Evolutionary conservation across 2,329 filamentous ascomycete genomes (phyloP).

Genomic region (Zopfia rhizophila): DNA sequence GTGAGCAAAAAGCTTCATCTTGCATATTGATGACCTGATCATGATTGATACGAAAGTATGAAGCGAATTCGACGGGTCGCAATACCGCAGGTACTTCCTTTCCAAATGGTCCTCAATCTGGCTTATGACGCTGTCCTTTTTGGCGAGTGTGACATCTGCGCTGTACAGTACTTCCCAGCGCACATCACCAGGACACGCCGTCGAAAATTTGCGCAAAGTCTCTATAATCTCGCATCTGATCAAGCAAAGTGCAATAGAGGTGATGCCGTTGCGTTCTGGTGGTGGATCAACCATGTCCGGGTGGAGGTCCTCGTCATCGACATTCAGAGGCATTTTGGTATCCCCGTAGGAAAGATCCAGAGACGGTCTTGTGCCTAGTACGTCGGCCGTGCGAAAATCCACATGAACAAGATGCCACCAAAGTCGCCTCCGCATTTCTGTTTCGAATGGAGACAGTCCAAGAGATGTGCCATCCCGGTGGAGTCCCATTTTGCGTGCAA

Average conservation of each 20-base stretch:
- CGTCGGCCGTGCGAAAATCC: slow-evolving; percentile 65
- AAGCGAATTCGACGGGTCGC: slow-evolving; percentile 46
- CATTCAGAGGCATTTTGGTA: slow-evolving; percentile 61
- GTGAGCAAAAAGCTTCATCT: no score
- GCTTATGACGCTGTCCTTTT: slow-evolving; percentile 33
- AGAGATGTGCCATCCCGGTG: slow-evolving; percentile 65
- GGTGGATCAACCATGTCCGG: slow-evolving; percentile 53
- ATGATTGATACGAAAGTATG: no score
- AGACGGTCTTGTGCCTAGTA: slow-evolving; percentile 59
- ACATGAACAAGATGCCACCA: slow-evolving; percentile 71
- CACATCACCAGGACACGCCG: slow-evolving; percentile 26
- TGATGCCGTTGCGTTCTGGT: slow-evolving; percentile 45
- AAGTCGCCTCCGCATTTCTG: slow-evolving; percentile 69
- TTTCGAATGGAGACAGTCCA: slow-evolving; percentile 65
- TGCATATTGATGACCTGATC: no score
- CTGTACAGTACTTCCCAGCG: slow-evolving; percentile 27
- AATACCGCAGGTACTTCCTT: slow-evolving; percentile 48
- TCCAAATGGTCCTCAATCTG: slow-evolving; percentile 53
- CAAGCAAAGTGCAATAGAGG: slow-evolving; percentile 56
- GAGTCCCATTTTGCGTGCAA: slow-evolving; percentile 69
- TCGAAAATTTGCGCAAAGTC: slow-evolving; percentile 43
- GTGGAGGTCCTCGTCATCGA: slow-evolving; percentile 61
- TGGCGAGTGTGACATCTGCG: not conserved
- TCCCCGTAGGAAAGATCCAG: slow-evolving; percentile 57
- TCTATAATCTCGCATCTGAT: slow-evolving; percentile 52